Base-by-base conservation (phyloP, 202 grass and related monocot genomes). In the Schoenoplectus triqueter region DNA sequence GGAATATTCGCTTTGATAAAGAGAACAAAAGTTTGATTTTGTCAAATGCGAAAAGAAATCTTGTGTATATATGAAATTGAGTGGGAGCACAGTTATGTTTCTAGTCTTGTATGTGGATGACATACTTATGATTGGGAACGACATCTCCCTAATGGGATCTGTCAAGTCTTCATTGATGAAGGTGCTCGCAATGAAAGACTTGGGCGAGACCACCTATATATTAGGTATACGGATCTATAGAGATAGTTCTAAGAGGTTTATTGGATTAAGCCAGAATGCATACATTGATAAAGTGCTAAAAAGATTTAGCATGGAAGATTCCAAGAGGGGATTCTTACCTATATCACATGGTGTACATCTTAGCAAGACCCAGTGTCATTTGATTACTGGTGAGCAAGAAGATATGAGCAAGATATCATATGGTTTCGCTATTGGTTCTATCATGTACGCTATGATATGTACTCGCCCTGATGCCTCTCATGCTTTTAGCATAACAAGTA, bases 281-380 rank as follows among this genome's bases (percentile, higher is more conserved):
- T 31, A 31, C 31, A 31, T 31, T 31, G 31, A 31, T 31, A 31
- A 31, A 31, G 31, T 31, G 31, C 31, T 63, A 20, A 65, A 82
- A 47, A 82, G 9, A 21, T 82, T 82, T 47, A 41, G 11, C 19
- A 40, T 82, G 54, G 4, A 82, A 17, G 1, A 66, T 4, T 82
- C 21, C 19, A 82, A 47, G 21, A 48, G 6, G 6, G n/a, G 3
- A 66, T 47, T 17, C 15, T 45, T 31, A 31, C 31, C 1, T 31
- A 31, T 82, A 9, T 52, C 54, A 3, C 78, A 82, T 82, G 78
- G 20, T 18, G 19, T 82, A 31, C 31, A 31, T 31, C 31, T 31
- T 31, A 31, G 31, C 31, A 31, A 50, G 48, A 50, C 48, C 48
- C 48, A 7, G 48, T 50, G 48, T 50, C 48, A 4, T 50, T 50